These are phyloP conservation scores for Phytopythium ostracodes DNA, from an alignment of 352 stramenopile species.

Conservation along the genomic window DNA sequence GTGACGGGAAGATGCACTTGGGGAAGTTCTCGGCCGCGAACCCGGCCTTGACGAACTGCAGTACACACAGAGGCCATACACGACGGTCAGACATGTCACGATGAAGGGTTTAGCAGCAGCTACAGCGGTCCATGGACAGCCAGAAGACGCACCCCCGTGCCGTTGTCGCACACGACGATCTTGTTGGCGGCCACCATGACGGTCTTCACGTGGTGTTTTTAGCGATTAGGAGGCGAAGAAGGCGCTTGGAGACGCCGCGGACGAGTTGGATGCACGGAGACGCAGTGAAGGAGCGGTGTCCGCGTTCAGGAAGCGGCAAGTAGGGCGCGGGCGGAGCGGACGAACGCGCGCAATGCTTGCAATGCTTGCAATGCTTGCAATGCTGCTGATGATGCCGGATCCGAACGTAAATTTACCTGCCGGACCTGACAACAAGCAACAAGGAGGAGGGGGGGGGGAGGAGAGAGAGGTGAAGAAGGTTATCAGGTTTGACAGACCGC, in stretches of 20 bases:
- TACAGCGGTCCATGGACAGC: too few species aligned
- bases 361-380: too few species aligned
- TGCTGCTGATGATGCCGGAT: neutral
- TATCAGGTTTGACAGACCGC: neutral
- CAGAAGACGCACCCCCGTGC: slow-evolving; percentile 80
- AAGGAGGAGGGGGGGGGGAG: neutral
- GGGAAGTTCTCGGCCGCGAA: slow-evolving; percentile 96
- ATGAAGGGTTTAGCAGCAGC: too few species aligned
- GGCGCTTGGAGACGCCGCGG: neutral
- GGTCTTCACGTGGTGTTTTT: neutral
- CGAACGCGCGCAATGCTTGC: too few species aligned
- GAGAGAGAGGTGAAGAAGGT: slow-evolving; percentile 4
- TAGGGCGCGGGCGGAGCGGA: too few species aligned
- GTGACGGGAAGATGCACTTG: slow-evolving; percentile 92
- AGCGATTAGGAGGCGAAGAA: neutral
- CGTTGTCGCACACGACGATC: slow-evolving; percentile 88
- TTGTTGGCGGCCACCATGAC: slow-evolving; percentile 83
- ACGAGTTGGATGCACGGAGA: neutral
- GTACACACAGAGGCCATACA: neutral
- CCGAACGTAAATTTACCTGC: neutral
- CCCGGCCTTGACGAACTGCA: slow-evolving; percentile 88
- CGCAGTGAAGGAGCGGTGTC: neutral
- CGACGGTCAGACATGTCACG: neutral
- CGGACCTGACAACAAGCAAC: neutral
- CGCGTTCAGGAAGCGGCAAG: too few species aligned